Percentiles rank a stretch among this genome's conserved stretches.
Evolutionary conservation across 345 rosid genomes (phyloP).

Genomic region (Jatropha curcas): DNA sequence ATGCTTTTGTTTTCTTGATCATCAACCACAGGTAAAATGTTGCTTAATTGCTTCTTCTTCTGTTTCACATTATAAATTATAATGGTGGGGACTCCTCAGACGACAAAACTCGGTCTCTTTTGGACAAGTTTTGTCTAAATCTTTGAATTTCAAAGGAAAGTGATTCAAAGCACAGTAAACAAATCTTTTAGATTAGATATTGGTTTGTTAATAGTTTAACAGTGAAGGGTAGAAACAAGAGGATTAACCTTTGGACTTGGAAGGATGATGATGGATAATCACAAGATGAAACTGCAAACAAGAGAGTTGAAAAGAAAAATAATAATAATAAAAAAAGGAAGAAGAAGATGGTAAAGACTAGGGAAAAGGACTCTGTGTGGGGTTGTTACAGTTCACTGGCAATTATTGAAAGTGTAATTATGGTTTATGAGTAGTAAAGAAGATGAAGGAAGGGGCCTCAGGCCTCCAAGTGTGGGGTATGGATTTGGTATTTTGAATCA

Average conservation of each 20-base stretch:
- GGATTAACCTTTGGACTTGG: no score
- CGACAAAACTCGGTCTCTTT: background rate
- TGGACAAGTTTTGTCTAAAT: background rate
- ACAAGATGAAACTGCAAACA: background rate
- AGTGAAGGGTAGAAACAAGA: no score
- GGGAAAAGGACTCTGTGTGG: background rate
- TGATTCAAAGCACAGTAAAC: background rate
- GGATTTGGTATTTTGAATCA: background rate
- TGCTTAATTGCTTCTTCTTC: background rate
- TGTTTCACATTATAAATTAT: background rate
- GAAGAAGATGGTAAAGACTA: background rate
- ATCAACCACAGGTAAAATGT: background rate
- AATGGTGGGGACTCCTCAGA: background rate
- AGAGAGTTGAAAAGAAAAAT: background rate
- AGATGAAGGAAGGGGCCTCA: background rate
- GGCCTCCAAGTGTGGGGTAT: background rate
- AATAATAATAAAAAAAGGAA: background rate
- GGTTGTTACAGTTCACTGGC: slow-evolving; percentile 5
- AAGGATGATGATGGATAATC: background rate
- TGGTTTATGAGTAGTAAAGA: background rate
- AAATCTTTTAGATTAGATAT: no score
- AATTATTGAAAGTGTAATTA: slow-evolving; percentile 8
- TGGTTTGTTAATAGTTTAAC: no score
- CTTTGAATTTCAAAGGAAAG: slow-evolving; percentile 2
- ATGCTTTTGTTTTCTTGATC: background rate